These are phyloP conservation scores for Lecanicillium sp. DNA, from an alignment of 2,329 filamentous ascomycete species.

Conservation along the genomic window DNA sequence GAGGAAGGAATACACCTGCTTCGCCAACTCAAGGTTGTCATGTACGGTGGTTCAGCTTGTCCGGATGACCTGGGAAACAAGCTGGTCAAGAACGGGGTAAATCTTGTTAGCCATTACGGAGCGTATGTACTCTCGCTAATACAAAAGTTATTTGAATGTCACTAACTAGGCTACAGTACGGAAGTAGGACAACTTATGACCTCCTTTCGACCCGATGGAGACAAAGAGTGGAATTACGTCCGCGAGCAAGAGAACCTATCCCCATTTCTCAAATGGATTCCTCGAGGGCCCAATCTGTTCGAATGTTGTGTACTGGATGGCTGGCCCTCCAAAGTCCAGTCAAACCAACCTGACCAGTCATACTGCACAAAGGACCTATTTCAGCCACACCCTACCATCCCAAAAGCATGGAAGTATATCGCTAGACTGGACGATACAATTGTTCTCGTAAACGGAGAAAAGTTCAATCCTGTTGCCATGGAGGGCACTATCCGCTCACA, in stretches of 20 bases:
- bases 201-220: conserved; percentile 41
- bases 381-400: conserved; percentile 39
- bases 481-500: conserved; percentile 44
- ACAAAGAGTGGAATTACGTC: conserved; percentile 56
- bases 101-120: conserved; percentile 49
- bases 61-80: conserved; percentile 50
- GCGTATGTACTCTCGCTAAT: conserved; percentile 29
- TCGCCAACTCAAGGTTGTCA: conserved; percentile 38
- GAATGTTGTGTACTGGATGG: conserved; percentile 31
- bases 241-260: conserved; percentile 26
- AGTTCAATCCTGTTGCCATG: conserved; percentile 56
- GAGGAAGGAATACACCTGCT: conserved; percentile 42
- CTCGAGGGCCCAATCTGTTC: conserved; percentile 22
- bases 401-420: conserved; percentile 53
- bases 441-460: conserved; percentile 57
- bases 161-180: conserved; percentile 25
- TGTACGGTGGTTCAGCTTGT: conserved; percentile 49
- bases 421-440: conserved; percentile 54
- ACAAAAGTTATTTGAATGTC: conserved; percentile 22
- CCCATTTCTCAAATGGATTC: no score
- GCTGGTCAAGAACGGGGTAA: conserved; percentile 43
- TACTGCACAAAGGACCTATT: conserved; percentile 50
- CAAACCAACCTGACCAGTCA: conserved; percentile 49
- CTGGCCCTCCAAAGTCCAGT: conserved; percentile 54
- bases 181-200: conserved; percentile 57